Evolutionary conservation across 176 grass and related monocot genomes (phyloP), one percentile per base, ranked within the genome.

Genomic region (Poa annua): DNA sequence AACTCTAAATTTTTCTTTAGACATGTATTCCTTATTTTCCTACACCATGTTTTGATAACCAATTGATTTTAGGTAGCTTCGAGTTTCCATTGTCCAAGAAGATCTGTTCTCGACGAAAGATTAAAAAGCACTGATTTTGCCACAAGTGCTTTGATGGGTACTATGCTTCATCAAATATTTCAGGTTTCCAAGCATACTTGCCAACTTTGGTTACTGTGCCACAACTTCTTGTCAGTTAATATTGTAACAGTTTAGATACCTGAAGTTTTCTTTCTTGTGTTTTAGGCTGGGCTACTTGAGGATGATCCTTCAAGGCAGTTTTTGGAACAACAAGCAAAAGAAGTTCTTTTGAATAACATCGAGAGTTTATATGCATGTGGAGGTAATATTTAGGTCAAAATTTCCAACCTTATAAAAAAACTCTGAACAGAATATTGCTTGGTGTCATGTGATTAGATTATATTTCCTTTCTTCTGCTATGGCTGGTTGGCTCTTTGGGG

Each of bases 121-220:
- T 75, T 98, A 83, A 98, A 93, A 87, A 85, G 80, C 74, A 72
- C 89, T 22, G 92, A 98, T 85, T 90, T 91, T 90, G 90, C 91
- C 57, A 90, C 72, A 82, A 86, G 65, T 45, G 92, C 92, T 52
- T 88, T 98, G 80, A 93, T 90, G 79, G 96, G 96, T 88, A 98
- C 88, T 73, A 81, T 98, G 89, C 96, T 98, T 80, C 96, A 98
- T 90, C 96, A 98, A 90, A 85, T 98, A 49, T 98, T 98, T 88
- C 92, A 98, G 96, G 96, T 98, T 98, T 52, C 68, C 34, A 82
- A 9, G 38, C 83, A 34, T 21, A 86, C 48, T 50, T 81, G 17
- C 74, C 11, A 44, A 41, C 35, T 81, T 53, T 29, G 29, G 19
- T 72, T 82, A 68, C 19, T 33, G 2, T 86, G 36, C 45, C 29